Conservation (phyloP, 148 eudicot genomes). For the Rhododendron ovatum region DNA sequence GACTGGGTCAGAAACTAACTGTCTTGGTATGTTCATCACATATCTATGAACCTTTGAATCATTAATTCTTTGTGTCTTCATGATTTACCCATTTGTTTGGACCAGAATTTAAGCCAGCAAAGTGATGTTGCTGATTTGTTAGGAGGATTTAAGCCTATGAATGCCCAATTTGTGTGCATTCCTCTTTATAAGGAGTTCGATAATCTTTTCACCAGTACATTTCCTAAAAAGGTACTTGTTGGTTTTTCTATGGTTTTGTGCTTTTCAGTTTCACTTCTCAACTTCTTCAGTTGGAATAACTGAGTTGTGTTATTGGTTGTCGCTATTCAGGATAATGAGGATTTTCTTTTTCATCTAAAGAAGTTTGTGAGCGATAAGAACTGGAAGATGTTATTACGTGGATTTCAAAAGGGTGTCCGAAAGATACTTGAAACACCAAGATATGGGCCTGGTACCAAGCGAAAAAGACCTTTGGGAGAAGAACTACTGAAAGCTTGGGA, state of each 20-base stretch:
- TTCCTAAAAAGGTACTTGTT: slow-evolving; percentile 52
- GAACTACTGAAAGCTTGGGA: slow-evolving; percentile 52
- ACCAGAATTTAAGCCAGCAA: slow-evolving; percentile 94
- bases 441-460: slow-evolving; percentile 47
- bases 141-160: slow-evolving; percentile 87
- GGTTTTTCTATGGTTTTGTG: neutral
- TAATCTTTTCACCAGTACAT: slow-evolving; percentile 44
- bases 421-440: slow-evolving; percentile 31
- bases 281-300: neutral
- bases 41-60: neutral
- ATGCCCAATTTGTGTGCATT: slow-evolving; percentile 64
- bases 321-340: slow-evolving; percentile 43
- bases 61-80: neutral
- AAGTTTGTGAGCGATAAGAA: slow-evolving; percentile 44
- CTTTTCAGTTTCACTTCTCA: neutral
- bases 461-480: slow-evolving; percentile 58
- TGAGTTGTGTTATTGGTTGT: slow-evolving; percentile 12
- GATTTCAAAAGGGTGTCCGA: slow-evolving; percentile 42
- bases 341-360: slow-evolving; percentile 34
- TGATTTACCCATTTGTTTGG: slow-evolving; percentile 13
- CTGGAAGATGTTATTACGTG: slow-evolving; percentile 56
- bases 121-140: slow-evolving; percentile 90
- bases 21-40: slow-evolving; percentile 63
- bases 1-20: slow-evolving; percentile 83
- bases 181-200: slow-evolving; percentile 78